phyloP scores from a whole-genome alignment of 257 asterid species.

The Craterostigma plantagineum region DNA sequence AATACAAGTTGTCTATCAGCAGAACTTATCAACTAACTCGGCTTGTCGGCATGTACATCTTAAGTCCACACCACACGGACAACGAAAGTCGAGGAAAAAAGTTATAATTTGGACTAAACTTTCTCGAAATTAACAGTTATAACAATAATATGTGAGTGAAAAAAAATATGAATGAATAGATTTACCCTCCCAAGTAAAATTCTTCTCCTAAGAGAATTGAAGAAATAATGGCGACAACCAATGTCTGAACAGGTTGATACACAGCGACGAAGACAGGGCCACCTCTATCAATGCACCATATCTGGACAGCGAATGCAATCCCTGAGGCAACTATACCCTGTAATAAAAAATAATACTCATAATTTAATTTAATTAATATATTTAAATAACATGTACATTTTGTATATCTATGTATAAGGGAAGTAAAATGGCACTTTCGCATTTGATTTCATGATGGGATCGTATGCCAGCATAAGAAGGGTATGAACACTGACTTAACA shows the following conservation, averaged over 20 bases:
- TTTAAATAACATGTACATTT: too few relatives aligned
- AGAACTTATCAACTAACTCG: too few relatives aligned
- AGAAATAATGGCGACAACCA: constrained; percentile 81
- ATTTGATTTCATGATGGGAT: too few relatives aligned
- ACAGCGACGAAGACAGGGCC: constrained; percentile 99
- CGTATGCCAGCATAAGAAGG: too few relatives aligned
- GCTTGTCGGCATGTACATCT: too few relatives aligned
- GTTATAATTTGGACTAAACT: background rate
- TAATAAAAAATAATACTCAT: constrained; percentile 8
- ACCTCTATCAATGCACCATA: constrained; percentile 98
- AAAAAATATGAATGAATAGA: background rate
- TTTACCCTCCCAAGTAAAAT: constrained; percentile 87
- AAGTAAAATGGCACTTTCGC: too few relatives aligned
- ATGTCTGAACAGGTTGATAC: constrained; percentile 97
- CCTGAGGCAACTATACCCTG: constrained; percentile 99
- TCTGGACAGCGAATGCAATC: constrained; percentile 97
- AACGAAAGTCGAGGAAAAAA: too few relatives aligned
- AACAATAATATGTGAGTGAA: background rate
- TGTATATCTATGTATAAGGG: too few relatives aligned
- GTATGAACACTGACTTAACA: too few relatives aligned
- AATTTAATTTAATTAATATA: too few relatives aligned
- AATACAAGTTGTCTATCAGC: too few relatives aligned
- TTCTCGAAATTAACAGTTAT: background rate
- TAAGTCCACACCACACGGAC: too few relatives aligned
- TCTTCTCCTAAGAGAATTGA: constrained; percentile 67